phyloP scores from a whole-genome alignment of 2,329 filamentous ascomycete genomes.

The Pyricularia sp. region DNA sequence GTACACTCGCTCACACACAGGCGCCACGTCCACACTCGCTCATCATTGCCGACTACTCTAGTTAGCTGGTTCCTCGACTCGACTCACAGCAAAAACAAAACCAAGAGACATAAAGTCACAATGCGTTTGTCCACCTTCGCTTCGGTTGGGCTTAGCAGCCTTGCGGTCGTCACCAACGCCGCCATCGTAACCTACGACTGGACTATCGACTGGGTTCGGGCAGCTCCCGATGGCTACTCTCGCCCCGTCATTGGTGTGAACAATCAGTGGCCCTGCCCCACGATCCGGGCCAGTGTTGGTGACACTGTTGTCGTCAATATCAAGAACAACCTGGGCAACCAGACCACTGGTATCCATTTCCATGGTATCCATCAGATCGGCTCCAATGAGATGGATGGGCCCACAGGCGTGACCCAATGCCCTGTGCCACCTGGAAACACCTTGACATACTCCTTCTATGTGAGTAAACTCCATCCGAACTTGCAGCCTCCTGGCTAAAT shows the following conservation, averaged over 20 bases:
- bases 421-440: constrained; percentile 35
- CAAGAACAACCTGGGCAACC: constrained; percentile 36
- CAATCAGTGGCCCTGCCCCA: constrained; percentile 46
- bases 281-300: constrained; percentile 35
- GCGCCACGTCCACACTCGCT: not conserved
- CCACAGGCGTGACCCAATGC: constrained; percentile 40
- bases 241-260: constrained; percentile 41
- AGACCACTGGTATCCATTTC: constrained; percentile 40
- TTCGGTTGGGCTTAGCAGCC: constrained; percentile 6
- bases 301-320: constrained; percentile 37
- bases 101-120: not conserved
- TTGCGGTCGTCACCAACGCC: constrained; percentile 14
- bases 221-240: constrained; percentile 22
- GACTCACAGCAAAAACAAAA: not conserved
- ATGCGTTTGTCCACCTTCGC: constrained; percentile 5
- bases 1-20: constrained; percentile 3
- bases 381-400: constrained; percentile 46
- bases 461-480: constrained; percentile 13
- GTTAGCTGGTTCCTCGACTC: not conserved
- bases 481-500: not conserved
- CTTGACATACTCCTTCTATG: constrained; percentile 39
- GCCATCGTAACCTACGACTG: constrained; percentile 23
- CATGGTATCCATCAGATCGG: constrained; percentile 45
- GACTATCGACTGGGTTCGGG: constrained; percentile 26
- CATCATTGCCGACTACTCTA: not conserved